Evolutionary conservation across 495 filamentous ascomycete genomes (phyloP).

Genomic region (Saxispiralis lemnorum): DNA sequence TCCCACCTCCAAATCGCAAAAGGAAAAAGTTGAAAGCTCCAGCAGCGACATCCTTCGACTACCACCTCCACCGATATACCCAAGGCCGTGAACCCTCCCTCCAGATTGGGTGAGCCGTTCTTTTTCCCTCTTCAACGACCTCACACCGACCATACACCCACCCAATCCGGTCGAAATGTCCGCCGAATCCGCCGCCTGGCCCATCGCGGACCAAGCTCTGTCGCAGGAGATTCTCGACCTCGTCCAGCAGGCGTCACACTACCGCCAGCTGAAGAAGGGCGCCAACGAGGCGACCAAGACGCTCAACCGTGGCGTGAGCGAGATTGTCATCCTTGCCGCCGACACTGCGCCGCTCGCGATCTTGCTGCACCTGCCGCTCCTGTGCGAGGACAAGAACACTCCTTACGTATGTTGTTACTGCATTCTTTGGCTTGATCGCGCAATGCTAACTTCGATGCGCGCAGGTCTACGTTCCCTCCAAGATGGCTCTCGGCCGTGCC

Average conservation of each 20-base stretch:
- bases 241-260: conserved; percentile 71
- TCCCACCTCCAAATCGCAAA: neutral
- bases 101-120: conserved; percentile 10
- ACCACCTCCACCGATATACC: neutral
- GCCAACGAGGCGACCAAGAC: conserved; percentile 65
- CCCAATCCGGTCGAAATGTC: conserved; percentile 10
- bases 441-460: conserved; percentile 4
- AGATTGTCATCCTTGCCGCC: conserved; percentile 76
- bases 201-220: conserved; percentile 67
- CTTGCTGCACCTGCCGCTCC: conserved; percentile 76
- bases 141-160: neutral
- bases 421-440: no score
- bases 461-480: conserved; percentile 52
- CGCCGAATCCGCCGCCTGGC: conserved; percentile 48
- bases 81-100: conserved; percentile 44
- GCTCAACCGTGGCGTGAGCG: conserved; percentile 70
- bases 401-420: conserved; percentile 13
- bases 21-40: no score
- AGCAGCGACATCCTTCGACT: neutral
- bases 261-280: conserved; percentile 78
- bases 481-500: conserved; percentile 62
- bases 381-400: conserved; percentile 56
- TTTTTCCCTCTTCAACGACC: neutral
- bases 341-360: conserved; percentile 78
- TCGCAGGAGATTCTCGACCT: conserved; percentile 68